Percentiles rank a stretch among this genome's conserved stretches.
Evolutionary conservation across 164 flowering plant genomes (phyloP).

Genomic region (Piper longum): DNA sequence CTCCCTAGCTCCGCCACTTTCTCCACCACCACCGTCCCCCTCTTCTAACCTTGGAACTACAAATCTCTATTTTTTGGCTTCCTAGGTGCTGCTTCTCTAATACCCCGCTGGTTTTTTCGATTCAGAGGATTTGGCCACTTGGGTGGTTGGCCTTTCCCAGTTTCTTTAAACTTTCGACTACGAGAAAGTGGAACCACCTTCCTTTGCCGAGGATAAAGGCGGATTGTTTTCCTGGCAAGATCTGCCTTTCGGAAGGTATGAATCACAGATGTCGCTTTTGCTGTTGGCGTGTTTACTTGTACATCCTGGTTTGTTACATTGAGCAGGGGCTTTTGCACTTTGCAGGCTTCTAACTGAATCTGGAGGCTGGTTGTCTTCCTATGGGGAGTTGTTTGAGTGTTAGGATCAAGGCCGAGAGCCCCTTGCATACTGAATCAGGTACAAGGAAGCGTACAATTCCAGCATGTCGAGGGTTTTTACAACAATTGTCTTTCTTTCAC

Average conservation of each 20-base stretch:
- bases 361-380: not conserved
- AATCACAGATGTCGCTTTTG: slow-evolving; percentile 1
- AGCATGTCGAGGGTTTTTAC: too few species aligned
- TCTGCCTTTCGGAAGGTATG: not conserved
- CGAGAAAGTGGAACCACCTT: not conserved
- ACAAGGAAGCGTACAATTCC: not conserved
- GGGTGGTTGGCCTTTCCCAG: too few species aligned
- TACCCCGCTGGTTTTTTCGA: too few species aligned
- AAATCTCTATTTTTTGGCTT: not conserved
- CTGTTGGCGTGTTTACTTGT: not conserved
- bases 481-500: too few species aligned
- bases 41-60: too few species aligned
- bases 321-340: slow-evolving; percentile 21
- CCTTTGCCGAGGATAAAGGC: too few species aligned
- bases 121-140: too few species aligned
- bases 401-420: slow-evolving; percentile 45
- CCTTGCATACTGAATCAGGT: slow-evolving; percentile 37
- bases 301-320: too few species aligned
- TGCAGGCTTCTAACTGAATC: not conserved
- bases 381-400: slow-evolving; percentile 74
- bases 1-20: too few species aligned
- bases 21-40: too few species aligned
- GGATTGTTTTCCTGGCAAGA: not conserved
- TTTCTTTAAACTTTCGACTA: not conserved
- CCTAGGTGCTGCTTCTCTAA: not conserved